Evolutionary conservation across 345 rosid species (phyloP).

Genomic region (Corchorus olitorius): DNA sequence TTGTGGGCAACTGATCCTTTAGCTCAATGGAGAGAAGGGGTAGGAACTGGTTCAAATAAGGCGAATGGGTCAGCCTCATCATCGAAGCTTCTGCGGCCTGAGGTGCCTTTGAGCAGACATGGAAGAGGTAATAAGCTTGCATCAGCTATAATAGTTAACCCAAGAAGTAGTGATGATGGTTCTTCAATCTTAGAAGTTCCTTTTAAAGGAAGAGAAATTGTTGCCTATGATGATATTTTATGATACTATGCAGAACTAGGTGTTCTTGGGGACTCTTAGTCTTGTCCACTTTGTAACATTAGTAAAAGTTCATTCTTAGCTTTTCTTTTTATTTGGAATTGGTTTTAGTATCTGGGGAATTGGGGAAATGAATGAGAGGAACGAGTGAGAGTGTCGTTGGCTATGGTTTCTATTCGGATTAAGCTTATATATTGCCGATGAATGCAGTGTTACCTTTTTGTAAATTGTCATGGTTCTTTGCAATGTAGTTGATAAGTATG

Average conservation of each 20-base stretch:
- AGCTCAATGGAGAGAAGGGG: constrained; percentile 73
- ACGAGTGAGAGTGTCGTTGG: background rate
- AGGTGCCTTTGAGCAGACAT: constrained; percentile 69
- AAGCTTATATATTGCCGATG: no score
- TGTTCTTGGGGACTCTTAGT: background rate
- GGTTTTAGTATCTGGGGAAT: background rate
- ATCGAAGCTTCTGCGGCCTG: constrained; percentile 72
- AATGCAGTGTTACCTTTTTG: background rate
- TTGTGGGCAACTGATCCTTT: constrained; percentile 79
- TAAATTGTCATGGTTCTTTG: background rate
- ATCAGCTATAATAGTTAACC: constrained; percentile 66
- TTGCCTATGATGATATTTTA: constrained; percentile 82
- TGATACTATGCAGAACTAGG: constrained; percentile 17
- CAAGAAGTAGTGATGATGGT: constrained; percentile 31
- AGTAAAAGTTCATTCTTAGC: background rate
- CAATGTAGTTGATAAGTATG: background rate
- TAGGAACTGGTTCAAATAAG: constrained; percentile 40
- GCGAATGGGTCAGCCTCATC: constrained; percentile 40
- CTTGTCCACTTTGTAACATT: constrained; percentile 12
- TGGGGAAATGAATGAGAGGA: constrained; percentile 1
- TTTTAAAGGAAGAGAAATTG: constrained; percentile 60
- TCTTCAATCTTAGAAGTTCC: constrained; percentile 37
- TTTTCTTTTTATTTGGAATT: background rate
- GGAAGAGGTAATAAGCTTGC: constrained; percentile 78
- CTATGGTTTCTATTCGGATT: background rate